A percentile compares a stretch with the other conserved stretches of the same genome.
phyloP scores from a whole-genome alignment of 2,329 filamentous ascomycete species.

The Phaeosphaeriaceae sp. region DNA sequence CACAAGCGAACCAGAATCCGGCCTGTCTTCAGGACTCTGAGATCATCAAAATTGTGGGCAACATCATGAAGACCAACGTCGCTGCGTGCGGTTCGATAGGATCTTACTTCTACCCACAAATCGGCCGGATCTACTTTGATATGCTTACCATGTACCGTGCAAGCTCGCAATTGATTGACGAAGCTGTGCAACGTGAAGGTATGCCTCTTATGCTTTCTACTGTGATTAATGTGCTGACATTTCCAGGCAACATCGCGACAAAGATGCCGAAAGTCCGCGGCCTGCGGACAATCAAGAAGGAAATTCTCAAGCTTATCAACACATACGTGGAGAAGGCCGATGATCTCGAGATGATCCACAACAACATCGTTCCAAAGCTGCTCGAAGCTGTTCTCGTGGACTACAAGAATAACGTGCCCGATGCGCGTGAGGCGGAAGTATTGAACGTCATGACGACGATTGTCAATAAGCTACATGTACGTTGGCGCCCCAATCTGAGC shows the following conservation, averaged over 20 bases:
- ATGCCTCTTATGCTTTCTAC: constrained; percentile 31
- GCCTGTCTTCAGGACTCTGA: constrained; percentile 88
- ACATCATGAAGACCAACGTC: constrained; percentile 99
- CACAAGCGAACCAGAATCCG: constrained; percentile 82
- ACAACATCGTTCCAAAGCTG: constrained; percentile 93
- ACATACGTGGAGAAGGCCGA: constrained; percentile 98
- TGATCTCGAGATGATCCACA: constrained; percentile 89
- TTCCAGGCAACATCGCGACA: constrained; percentile 82
- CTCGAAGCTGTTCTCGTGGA: constrained; percentile 93
- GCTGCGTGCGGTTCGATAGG: constrained; percentile 98
- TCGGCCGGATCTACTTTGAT: constrained; percentile 95
- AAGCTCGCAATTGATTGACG: constrained; percentile 94
- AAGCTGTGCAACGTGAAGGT: constrained; percentile 87
- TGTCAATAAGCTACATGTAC: constrained; percentile 93
- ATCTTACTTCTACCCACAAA: constrained; percentile 96
- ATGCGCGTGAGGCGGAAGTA: constrained; percentile 94
- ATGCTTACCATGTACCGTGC: constrained; percentile 99
- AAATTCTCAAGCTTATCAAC: constrained; percentile 97
- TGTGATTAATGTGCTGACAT: constrained; percentile 41
- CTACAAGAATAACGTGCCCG: constrained; percentile 96
- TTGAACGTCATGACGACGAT: constrained; percentile 97
- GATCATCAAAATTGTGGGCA: constrained; percentile 97
- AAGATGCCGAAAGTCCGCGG: constrained; percentile 98
- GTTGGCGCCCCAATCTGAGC: constrained; percentile 64
- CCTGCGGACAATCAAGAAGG: constrained; percentile 97